These are phyloP conservation scores for Plasmopara halstedii DNA, from an alignment of 352 stramenopile genomes.

Conservation along the genomic window DNA sequence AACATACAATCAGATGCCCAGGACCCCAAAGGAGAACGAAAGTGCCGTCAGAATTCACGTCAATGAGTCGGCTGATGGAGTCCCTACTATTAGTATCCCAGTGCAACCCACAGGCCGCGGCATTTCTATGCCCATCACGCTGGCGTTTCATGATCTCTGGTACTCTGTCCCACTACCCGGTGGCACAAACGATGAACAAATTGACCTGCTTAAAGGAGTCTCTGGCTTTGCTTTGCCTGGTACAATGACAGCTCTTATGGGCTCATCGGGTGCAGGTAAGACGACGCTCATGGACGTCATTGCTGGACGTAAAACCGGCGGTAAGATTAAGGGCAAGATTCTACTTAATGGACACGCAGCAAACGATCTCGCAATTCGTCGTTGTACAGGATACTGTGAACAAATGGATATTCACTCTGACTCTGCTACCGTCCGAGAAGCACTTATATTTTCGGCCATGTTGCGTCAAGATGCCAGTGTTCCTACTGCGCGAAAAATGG, in stretches of 20 bases:
- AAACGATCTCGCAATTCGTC: slow-evolving; percentile 31
- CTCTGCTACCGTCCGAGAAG: slow-evolving; percentile 67
- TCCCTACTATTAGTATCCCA: slow-evolving; percentile 12
- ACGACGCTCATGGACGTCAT: slow-evolving; percentile 7
- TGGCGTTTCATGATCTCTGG: slow-evolving; percentile 33
- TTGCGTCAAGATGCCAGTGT: slow-evolving; percentile 40
- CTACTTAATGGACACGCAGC: slow-evolving; percentile 73
- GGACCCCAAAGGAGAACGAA: slow-evolving; percentile 11
- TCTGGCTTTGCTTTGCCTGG: slow-evolving; percentile 35
- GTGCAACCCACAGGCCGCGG: slow-evolving; percentile 8
- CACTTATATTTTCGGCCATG: slow-evolving; percentile 80
- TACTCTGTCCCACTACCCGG: slow-evolving; percentile 33
- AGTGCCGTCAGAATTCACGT: slow-evolving; percentile 11
- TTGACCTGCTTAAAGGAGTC: slow-evolving; percentile 37
- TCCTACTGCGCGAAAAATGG: slow-evolving; percentile 23
- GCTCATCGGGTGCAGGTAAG: slow-evolving; percentile 66
- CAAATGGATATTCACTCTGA: slow-evolving; percentile 46
- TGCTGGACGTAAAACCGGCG: slow-evolving; percentile 16
- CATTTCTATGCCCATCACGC: slow-evolving; percentile 22
- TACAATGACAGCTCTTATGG: slow-evolving; percentile 45
- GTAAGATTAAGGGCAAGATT: slow-evolving; percentile 54
- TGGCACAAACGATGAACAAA: slow-evolving; percentile 17
- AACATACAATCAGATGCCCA: slow-evolving; percentile 15
- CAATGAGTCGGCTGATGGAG: slow-evolving; percentile 6
- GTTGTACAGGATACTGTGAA: slow-evolving; percentile 23